Evolutionary conservation across 1,139 yeast genomes (phyloP).

Genomic region (Saccharomyces hybrid): DNA sequence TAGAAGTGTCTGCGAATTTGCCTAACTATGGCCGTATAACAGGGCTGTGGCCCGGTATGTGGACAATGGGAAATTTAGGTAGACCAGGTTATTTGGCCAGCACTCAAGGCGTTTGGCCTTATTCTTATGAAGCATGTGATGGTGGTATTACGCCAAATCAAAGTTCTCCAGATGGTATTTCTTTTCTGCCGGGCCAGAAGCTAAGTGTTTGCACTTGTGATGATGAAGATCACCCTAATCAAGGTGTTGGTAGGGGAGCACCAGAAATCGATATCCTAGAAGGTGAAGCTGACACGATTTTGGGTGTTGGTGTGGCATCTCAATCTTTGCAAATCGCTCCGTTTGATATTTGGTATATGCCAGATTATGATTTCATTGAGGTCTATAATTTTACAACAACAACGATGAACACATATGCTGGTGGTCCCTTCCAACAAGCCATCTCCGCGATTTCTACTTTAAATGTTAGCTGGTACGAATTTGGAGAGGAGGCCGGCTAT

Average conservation of each 20-base stretch:
- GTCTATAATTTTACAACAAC: constrained; percentile 56
- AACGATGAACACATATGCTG: constrained; percentile 66
- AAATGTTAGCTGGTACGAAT: constrained; percentile 69
- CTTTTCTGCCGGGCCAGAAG: constrained; percentile 71
- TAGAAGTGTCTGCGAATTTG: constrained; percentile 62
- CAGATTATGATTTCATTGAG: constrained; percentile 66
- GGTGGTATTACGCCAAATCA: constrained; percentile 89
- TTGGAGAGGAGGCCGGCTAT: constrained; percentile 38
- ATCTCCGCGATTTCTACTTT: constrained; percentile 65
- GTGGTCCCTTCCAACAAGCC: constrained; percentile 84
- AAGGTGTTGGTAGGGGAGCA: constrained; percentile 77
- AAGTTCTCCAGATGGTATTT: constrained; percentile 72
- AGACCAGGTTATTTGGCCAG: constrained; percentile 75
- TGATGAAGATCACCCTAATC: constrained; percentile 73
- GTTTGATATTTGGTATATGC: constrained; percentile 76
- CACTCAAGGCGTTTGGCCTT: constrained; percentile 87
- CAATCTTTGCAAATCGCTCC: constrained; percentile 84
- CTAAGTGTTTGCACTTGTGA: constrained; percentile 62
- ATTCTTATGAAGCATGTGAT: constrained; percentile 73
- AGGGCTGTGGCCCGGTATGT: constrained; percentile 86
- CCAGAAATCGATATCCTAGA: constrained; percentile 84
- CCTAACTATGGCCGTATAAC: constrained; percentile 63
- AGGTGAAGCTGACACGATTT: constrained; percentile 51
- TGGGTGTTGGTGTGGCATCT: constrained; percentile 59
- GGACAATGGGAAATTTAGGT: constrained; percentile 83